Evolutionary conservation across 139 green algal genomes (phyloP), one percentile per base, ranked within the genome.

Genomic region (Micractinium sp.): DNA sequence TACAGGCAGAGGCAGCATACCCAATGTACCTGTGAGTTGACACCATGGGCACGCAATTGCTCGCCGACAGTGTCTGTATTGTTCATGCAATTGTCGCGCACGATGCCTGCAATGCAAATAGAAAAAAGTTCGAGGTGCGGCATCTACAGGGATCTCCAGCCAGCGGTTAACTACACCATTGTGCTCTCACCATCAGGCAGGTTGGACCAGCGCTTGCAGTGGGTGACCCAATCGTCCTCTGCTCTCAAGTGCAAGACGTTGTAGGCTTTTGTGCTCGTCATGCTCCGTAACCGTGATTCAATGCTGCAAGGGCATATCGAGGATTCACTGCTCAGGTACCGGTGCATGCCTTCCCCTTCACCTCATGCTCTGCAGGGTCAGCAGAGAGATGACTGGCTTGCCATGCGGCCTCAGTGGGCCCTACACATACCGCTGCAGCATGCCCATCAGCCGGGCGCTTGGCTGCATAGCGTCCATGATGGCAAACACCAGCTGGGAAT

Each of bases 51-150:
- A 4, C 38, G 83, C 66, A 87, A 27, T 39, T 79, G 71, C 20
- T 81, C n/a, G 63, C 66, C 83, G 4, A 87, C 83, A 2, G 36
- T 87, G 14, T 25, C 39, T 3, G 83, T 87, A 29, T 87, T 87
- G 67, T 87, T 87, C 67, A 67, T 60, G 81, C 81, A 86, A n/a
- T 86, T 86, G 81, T 86, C 25, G 1, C 56, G 81, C 23, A 86
- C 81, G 60, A 86, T 75, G 35, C 81, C 81, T 56, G 47, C 47
- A 39, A 85, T 66, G 36, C 31, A 27, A 22, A 27, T 39, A 9
- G 39, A 67, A 15, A 36, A 33, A 60, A 1, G 4, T 36, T 39
- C 0, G 77, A 31, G 33, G 35, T 4, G 9, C 7, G 27, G 20
- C 1, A 38, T 2, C 78, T 27, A 38, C 9, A 77, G 29, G 33